Base-by-base conservation (phyloP, 2,329 filamentous ascomycete species). In the Phyllosticta citrichinensis region DNA sequence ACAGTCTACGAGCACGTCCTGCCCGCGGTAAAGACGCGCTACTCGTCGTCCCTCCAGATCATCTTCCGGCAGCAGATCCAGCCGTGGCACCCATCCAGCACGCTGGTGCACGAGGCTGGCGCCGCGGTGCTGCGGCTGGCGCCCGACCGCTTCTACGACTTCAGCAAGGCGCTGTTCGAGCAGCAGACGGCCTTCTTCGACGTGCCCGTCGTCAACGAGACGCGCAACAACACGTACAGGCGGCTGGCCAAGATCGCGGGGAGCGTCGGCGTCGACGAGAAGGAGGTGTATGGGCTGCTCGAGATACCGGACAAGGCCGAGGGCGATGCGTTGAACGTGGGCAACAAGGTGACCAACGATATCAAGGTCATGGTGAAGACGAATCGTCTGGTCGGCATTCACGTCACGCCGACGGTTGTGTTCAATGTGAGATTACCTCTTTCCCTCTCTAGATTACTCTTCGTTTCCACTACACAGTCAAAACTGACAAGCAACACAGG, bases 61-160 rank as follows among this genome's bases (percentile, higher is more conserved):
- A 83, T 97, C 69, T 89, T 97, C 80, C 87, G 92, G 56, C 92
- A 93, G 73, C 91, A 96, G 73, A 84, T 97, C 69, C 91, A 96
- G 77, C 91, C 91, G 14, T 96, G 93, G 93, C 92, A 97, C 76
- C 93, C 93, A 1, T 91, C 88, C 20, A 91, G 71, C 0, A 80
- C 77, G 0, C 73, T 80, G 27, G 80, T 83, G 61, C 89, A 93
- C 77, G 93, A 97, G 81, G 88, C 91, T 33, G 92, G 80, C 3
- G 82, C 91, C 33, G 93, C 91, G 2, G 90, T 97, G 1, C 81
- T 93, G 66, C 83, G 82, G 57, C 74, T 90, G 6, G 78, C 84
- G 2, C 87, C 89, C 0, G 78, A 80, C 19, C 85, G 84, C 66
- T 97, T 95, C 81, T 96, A 87, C 85, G 79, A 81, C 17, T 97